Conservation (phyloP, 2,329 filamentous ascomycete species). For the Elsinoe fawcettii region DNA sequence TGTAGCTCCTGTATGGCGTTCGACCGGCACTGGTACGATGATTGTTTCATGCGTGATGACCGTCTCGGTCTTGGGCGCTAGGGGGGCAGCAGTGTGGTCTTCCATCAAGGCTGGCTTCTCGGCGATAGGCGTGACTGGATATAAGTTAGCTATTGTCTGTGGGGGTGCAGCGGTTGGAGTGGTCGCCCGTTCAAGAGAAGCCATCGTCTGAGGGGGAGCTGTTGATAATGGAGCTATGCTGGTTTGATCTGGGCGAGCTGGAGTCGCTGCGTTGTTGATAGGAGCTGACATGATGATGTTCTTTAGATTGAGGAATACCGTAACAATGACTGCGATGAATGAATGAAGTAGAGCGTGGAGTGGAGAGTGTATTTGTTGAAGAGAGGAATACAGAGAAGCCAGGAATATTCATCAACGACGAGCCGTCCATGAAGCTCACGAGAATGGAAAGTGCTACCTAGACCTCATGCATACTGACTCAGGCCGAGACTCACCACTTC, state of each 20-base stretch:
- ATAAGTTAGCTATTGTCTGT: neutral
- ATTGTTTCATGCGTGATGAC: neutral
- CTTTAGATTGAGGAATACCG: neutral
- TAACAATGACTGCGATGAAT: neutral
- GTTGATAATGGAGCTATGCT: neutral
- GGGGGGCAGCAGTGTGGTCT: neutral
- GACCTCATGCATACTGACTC: too few relatives aligned
- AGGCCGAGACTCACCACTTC: too few relatives aligned
- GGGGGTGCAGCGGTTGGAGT: neutral
- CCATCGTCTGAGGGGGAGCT: slow-evolving; percentile 7
- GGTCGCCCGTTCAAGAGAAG: neutral
- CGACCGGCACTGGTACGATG: neutral
- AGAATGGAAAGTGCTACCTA: too few relatives aligned
- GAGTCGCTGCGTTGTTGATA: neutral
- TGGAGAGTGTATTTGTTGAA: too few relatives aligned
- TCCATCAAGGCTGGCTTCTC: neutral
- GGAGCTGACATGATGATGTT: slow-evolving; percentile 1
- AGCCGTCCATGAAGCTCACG: too few relatives aligned
- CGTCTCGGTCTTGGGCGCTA: neutral
- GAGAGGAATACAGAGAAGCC: too few relatives aligned
- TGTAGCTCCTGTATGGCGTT: neutral
- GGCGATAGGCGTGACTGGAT: neutral
- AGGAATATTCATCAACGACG: too few relatives aligned
- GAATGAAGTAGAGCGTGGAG: neutral
- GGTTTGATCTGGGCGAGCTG: neutral